A percentile compares a stretch with the other conserved stretches of the same genome.
These are phyloP conservation scores for Entophlyctis luteolus DNA, from an alignment of 192 early-diverging fungal genomes.

Conservation along the genomic window DNA sequence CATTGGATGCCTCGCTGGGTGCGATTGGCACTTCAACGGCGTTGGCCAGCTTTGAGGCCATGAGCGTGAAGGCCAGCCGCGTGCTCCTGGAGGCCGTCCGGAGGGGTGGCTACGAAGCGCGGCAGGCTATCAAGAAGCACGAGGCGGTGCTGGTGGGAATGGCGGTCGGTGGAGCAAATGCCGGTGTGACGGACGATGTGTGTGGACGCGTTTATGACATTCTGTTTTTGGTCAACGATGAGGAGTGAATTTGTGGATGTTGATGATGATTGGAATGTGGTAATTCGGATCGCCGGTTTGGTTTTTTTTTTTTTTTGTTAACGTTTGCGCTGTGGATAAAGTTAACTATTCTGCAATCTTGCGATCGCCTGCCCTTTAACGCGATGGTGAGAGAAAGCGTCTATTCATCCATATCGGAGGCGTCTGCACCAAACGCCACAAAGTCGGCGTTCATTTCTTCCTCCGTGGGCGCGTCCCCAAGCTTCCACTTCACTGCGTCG, in stretches of 20 bases:
- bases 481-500: conserved; percentile 10
- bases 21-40: background rate
- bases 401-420: conserved; percentile 1
- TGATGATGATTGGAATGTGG: no score
- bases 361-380: no score
- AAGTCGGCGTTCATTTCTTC: conserved; percentile 11
- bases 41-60: background rate
- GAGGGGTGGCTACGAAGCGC: conserved; percentile 8
- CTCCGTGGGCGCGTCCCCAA: conserved; percentile 7
- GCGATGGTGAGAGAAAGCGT: no score
- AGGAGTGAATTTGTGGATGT: no score
- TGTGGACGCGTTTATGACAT: background rate
- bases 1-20: no score
- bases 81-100: background rate
- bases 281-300: no score
- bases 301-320: no score
- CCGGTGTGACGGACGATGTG: background rate
- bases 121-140: conserved; percentile 3
- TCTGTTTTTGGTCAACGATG: conserved; percentile 16
- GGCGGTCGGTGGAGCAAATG: background rate
- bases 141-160: conserved; percentile 9
- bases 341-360: no score
- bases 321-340: no score
- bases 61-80: conserved; percentile 8
- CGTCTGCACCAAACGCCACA: conserved; percentile 11